Evolutionary conservation across 2,329 filamentous ascomycete species (phyloP).

Genomic region (Raffaelea arxii): DNA sequence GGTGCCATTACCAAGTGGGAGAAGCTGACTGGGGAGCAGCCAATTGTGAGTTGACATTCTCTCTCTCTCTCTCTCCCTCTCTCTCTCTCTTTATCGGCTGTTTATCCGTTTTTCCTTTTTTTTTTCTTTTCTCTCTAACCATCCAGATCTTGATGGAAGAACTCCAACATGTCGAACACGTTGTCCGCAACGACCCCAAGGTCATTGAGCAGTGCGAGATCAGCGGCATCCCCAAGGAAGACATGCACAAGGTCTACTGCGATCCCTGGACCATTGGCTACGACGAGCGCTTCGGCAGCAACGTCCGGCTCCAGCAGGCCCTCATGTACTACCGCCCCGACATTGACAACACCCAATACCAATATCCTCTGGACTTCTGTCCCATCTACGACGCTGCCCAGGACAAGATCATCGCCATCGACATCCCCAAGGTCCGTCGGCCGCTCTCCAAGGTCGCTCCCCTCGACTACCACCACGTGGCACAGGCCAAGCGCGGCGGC

Average conservation of each 20-base stretch:
- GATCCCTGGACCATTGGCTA: conserved; percentile 96
- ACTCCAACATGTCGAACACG: conserved; percentile 66
- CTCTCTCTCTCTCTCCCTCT: background rate
- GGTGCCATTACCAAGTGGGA: conserved; percentile 66
- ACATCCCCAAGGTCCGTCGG: conserved; percentile 67
- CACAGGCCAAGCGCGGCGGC: conserved; percentile 63
- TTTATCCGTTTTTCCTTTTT: too few relatives aligned
- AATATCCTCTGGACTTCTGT: conserved; percentile 86
- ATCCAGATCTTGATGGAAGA: conserved; percentile 81
- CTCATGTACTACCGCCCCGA: conserved; percentile 92
- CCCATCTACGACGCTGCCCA: conserved; percentile 82
- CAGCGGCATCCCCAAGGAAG: conserved; percentile 66
- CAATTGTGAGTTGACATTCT: conserved; percentile 45
- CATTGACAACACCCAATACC: conserved; percentile 80
- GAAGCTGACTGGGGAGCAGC: conserved; percentile 66
- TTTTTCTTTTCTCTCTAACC: background rate
- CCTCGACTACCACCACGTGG: conserved; percentile 70
- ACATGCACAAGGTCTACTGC: conserved; percentile 95
- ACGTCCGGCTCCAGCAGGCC: conserved; percentile 75
- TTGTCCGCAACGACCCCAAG: conserved; percentile 67
- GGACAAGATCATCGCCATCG: conserved; percentile 70
- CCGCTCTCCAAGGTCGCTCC: conserved; percentile 62
- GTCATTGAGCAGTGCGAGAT: conserved; percentile 87
- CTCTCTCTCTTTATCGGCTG: too few relatives aligned
- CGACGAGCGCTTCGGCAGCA: conserved; percentile 77